Evolutionary conservation across 164 flowering plant species (phyloP).

Genomic region (Dillenia turbinata): DNA sequence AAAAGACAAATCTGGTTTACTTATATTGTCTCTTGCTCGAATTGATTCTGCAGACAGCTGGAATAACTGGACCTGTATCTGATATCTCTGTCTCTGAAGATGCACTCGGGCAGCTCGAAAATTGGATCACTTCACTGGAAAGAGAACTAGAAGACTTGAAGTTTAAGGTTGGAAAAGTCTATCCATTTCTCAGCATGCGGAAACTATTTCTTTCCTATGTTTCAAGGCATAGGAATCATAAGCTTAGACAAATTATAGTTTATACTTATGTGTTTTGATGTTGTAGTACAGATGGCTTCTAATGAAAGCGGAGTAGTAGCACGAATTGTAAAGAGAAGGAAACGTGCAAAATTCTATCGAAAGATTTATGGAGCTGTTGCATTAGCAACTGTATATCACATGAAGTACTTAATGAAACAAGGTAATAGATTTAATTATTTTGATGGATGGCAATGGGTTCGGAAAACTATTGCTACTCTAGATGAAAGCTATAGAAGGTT

Average conservation of each 20-base stretch:
- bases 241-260: background rate
- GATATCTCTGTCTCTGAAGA: conserved; percentile 64
- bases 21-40: background rate
- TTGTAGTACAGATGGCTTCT: too few species aligned
- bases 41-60: conserved; percentile 61
- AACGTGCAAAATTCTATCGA: too few species aligned
- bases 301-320: too few species aligned
- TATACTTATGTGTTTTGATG: too few species aligned
- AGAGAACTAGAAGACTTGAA: conserved; percentile 57
- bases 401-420: too few species aligned
- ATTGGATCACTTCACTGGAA: conserved; percentile 41
- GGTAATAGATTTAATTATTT: too few species aligned
- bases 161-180: conserved; percentile 42
- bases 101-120: conserved; percentile 57
- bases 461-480: too few species aligned
- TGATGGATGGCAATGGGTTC: too few species aligned
- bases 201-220: background rate
- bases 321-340: too few species aligned
- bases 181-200: background rate
- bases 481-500: too few species aligned
- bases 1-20: background rate
- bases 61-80: conserved; percentile 47
- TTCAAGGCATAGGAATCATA: background rate
- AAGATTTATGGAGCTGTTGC: too few species aligned
- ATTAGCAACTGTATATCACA: too few species aligned